These are phyloP conservation scores for Buxus sempervirens DNA, from an alignment of 164 flowering plant species.

Conservation along the genomic window DNA sequence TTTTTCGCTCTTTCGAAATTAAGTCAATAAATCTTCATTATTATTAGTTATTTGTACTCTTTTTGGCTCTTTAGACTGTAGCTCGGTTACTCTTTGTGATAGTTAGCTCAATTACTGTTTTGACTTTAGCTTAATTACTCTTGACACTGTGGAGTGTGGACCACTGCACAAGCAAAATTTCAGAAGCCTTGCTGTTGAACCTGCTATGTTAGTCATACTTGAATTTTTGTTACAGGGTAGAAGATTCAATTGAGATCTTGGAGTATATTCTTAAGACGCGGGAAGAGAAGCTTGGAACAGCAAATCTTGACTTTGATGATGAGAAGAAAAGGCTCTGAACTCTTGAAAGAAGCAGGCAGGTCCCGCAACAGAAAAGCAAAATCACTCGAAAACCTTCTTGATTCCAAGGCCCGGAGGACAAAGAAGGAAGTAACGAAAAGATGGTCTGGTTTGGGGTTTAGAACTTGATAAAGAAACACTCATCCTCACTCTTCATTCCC, in stretches of 20 bases:
- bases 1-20: too few species aligned
- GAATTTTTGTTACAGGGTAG: neutral
- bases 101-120: too few species aligned
- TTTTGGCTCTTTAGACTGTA: too few species aligned
- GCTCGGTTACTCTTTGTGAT: too few species aligned
- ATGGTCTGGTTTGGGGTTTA: neutral
- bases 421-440: neutral
- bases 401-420: neutral
- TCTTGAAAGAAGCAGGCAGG: neutral
- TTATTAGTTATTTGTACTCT: too few species aligned
- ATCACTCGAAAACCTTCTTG: neutral
- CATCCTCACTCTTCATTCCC: neutral
- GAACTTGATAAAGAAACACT: neutral
- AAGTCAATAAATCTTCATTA: neutral
- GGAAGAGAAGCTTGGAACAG: neutral
- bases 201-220: neutral
- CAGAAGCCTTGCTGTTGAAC: neutral
- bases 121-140: too few species aligned
- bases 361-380: neutral
- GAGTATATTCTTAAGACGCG: neutral
- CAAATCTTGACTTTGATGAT: neutral
- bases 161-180: neutral
- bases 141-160: too few species aligned
- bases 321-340: neutral
- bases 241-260: neutral